Percentiles rank a stretch among this genome's conserved stretches.
These are phyloP conservation scores for Hyphodiscus hymeniophilus DNA, from an alignment of 495 filamentous ascomycete genomes.

Conservation along the genomic window DNA sequence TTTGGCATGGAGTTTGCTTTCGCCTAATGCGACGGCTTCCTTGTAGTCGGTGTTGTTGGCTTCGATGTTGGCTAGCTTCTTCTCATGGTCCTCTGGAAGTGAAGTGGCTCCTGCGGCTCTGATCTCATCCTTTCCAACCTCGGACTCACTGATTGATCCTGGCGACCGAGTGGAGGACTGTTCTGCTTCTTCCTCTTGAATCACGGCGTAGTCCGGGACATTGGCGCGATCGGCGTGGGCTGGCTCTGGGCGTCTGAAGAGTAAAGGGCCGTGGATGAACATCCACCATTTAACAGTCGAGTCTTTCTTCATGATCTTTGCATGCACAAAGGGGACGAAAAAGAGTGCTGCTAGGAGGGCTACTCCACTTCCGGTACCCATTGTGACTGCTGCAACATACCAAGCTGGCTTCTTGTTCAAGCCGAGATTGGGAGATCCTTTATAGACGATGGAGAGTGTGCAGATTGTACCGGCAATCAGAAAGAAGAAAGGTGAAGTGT, in stretches of 20 bases:
- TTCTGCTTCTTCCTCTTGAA: constrained; percentile 16
- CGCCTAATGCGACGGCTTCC: constrained; percentile 42
- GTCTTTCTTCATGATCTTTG: constrained; percentile 47
- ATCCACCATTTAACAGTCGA: constrained; percentile 49
- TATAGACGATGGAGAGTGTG: constrained; percentile 39
- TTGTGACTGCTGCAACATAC: constrained; percentile 45
- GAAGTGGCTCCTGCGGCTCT: constrained; percentile 13
- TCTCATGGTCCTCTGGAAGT: constrained; percentile 31
- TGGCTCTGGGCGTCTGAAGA: constrained; percentile 41
- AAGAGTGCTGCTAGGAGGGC: constrained; percentile 45
- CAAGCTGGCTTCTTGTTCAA: constrained; percentile 39
- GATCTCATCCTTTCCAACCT: constrained; percentile 7
- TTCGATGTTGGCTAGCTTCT: constrained; percentile 34
- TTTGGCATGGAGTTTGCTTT: constrained; percentile 41
- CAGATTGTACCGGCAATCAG: constrained; percentile 53
- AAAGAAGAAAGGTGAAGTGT: constrained; percentile 53
- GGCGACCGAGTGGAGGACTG: constrained; percentile 22
- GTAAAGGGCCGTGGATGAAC: constrained; percentile 46
- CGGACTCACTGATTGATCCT: constrained; percentile 36
- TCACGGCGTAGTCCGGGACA: constrained; percentile 19
- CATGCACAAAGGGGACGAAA: constrained; percentile 56
- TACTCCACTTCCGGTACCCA: constrained; percentile 48
- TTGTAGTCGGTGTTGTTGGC: constrained; percentile 41
- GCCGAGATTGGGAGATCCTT: constrained; percentile 37
- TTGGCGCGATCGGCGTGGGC: constrained; percentile 26